These are phyloP conservation scores for Entomortierella chlamydospora DNA, from an alignment of 192 early-diverging fungal genomes.

Conservation along the genomic window DNA sequence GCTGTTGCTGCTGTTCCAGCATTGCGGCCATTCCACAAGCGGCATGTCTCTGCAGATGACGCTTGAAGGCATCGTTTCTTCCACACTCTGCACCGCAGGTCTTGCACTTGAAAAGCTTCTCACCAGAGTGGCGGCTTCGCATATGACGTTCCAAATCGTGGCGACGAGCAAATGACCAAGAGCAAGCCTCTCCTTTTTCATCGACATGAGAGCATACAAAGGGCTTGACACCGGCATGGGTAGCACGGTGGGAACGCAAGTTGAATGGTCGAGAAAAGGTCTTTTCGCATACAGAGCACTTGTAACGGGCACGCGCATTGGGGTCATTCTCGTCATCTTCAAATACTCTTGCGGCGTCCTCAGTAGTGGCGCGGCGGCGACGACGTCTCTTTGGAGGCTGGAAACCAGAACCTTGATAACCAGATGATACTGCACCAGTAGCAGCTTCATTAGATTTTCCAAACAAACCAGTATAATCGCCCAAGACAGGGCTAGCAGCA, in stretches of 20 bases:
- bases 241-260: slow-evolving; percentile 73
- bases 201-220: slow-evolving; percentile 63
- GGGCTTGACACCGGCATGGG: slow-evolving; percentile 72
- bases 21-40: slow-evolving; percentile 26
- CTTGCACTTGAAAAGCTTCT: slow-evolving; percentile 42
- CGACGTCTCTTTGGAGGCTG: slow-evolving; percentile 26
- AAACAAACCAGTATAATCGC: slow-evolving; percentile 4
- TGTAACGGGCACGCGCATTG: slow-evolving; percentile 12
- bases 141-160: slow-evolving; percentile 50
- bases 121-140: slow-evolving; percentile 22
- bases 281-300: slow-evolving; percentile 55
- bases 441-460: neutral
- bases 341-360: slow-evolving; percentile 30
- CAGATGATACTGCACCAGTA: neutral
- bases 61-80: slow-evolving; percentile 41
- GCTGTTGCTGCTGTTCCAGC: slow-evolving; percentile 6
- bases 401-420: neutral
- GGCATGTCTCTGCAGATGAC: slow-evolving; percentile 43
- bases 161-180: slow-evolving; percentile 36
- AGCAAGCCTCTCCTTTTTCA: slow-evolving; percentile 21
- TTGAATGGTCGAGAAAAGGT: slow-evolving; percentile 77
- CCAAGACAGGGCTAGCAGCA: slow-evolving; percentile 19
- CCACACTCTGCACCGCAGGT: slow-evolving; percentile 43
- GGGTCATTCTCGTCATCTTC: slow-evolving; percentile 4
- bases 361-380: slow-evolving; percentile 36